phyloP scores from a whole-genome alignment of 306 rosid genomes.

The Hippophae tibetana region DNA sequence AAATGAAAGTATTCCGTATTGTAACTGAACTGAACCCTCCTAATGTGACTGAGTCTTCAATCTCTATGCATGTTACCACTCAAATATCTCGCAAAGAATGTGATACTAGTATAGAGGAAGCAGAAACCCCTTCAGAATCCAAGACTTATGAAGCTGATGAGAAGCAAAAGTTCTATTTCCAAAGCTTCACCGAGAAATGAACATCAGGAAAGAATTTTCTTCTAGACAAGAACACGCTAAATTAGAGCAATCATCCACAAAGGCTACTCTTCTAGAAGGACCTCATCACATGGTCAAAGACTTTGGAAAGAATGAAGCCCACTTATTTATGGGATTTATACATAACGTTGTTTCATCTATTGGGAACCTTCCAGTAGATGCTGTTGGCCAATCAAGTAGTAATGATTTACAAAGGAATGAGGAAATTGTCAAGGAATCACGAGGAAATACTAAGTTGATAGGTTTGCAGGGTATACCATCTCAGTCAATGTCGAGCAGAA shows the following conservation, averaged over 20 bases:
- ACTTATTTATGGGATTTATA: conserved; percentile 26
- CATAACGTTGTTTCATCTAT: conserved; percentile 22
- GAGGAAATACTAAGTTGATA: conserved; percentile 19
- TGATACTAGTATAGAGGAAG: conserved; percentile 23
- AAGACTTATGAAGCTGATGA: conserved; percentile 27
- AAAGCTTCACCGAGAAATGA: conserved; percentile 13
- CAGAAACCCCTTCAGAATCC: conserved; percentile 20
- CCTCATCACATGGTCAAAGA: conserved; percentile 9
- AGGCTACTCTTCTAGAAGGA: conserved; percentile 15
- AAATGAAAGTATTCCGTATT: conserved; percentile 9
- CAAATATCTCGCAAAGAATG: conserved; percentile 19
- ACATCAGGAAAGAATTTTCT: conserved; percentile 14
- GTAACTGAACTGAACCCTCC: conserved; percentile 33
- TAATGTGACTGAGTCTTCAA: conserved; percentile 24
- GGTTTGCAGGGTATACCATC: conserved; percentile 30
- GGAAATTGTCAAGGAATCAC: conserved; percentile 21
- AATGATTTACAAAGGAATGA: conserved; percentile 19
- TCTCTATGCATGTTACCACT: conserved; percentile 17
- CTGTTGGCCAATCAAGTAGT: conserved; percentile 29
- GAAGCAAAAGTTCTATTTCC: conserved; percentile 20
- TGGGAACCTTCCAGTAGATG: conserved; percentile 12
- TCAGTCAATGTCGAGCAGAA: conserved; percentile 29
- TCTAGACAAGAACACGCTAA: conserved; percentile 12
- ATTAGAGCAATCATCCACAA: conserved; percentile 15
- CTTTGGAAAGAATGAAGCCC: conserved; percentile 19